Percentiles rank a stretch among this genome's conserved stretches.
Conservation (phyloP, 2,329 filamentous ascomycete species). For the Fusarium tanahbumbuense region DNA sequence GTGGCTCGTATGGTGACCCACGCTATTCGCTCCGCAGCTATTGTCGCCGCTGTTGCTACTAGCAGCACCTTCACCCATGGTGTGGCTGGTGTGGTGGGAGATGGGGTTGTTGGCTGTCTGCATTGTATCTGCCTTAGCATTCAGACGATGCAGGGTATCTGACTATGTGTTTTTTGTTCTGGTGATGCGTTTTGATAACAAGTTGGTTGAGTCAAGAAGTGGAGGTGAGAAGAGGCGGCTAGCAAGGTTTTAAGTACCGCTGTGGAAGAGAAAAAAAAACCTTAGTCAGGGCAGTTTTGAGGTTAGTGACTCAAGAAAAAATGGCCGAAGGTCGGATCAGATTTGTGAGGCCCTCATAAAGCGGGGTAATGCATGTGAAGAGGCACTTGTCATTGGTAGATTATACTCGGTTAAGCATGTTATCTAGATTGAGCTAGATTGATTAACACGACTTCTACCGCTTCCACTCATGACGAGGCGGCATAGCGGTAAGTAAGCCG, state of each 20-base stretch:
- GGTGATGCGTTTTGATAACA: not conserved
- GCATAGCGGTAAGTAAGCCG: not conserved
- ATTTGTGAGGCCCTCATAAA: not conserved
- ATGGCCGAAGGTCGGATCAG: slow-evolving; percentile 11
- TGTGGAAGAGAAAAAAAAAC: not conserved
- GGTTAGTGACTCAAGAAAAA: slow-evolving; percentile 11
- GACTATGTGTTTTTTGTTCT: not conserved
- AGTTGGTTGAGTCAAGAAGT: not conserved
- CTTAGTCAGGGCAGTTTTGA: not conserved
- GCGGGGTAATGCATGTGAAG: not conserved
- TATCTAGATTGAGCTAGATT: slow-evolving; percentile 4
- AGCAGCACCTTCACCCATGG: slow-evolving; percentile 44
- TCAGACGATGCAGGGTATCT: slow-evolving; percentile 12
- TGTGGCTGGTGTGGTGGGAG: slow-evolving; percentile 46
- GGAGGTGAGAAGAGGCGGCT: slow-evolving; percentile 4
- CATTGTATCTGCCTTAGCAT: slow-evolving; percentile 39
- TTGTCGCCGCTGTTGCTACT: slow-evolving; percentile 43
- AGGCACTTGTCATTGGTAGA: not conserved
- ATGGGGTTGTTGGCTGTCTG: slow-evolving; percentile 42
- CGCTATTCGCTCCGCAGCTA: slow-evolving; percentile 32
- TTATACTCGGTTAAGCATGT: not conserved
- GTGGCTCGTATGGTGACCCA: slow-evolving; percentile 39
- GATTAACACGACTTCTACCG: not conserved
- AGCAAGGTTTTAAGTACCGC: slow-evolving; percentile 4
- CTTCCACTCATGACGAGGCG: not conserved